phyloP scores from a whole-genome alignment of 169 alveolate genomes.

The Cryptosporidium felis region DNA sequence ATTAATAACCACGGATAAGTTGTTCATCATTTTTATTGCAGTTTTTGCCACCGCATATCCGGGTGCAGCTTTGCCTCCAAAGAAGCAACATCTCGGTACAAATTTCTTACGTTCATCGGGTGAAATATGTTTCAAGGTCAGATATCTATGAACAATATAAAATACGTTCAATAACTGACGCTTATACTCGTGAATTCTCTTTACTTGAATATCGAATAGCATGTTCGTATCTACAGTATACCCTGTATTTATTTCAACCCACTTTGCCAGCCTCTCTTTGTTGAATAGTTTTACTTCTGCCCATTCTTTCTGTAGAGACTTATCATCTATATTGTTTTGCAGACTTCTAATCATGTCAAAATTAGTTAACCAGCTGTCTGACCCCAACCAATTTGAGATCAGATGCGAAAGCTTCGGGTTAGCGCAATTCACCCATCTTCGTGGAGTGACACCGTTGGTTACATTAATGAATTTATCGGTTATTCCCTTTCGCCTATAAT shows the following conservation, averaged over 20 bases:
- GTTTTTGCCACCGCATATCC: constrained; percentile 91
- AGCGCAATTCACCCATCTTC: constrained; percentile 92
- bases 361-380: constrained; percentile 88
- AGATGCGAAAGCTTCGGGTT: constrained; percentile 88
- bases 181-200: constrained; percentile 94
- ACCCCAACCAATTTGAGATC: constrained; percentile 85
- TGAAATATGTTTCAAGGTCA: constrained; percentile 75
- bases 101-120: constrained; percentile 81
- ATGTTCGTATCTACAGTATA: constrained; percentile 80
- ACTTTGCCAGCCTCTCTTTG: constrained; percentile 82
- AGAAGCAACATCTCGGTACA: constrained; percentile 87
- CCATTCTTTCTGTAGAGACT: constrained; percentile 83
- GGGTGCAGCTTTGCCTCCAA: constrained; percentile 95
- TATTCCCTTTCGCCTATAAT: constrained; percentile 76
- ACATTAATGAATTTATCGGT: constrained; percentile 88
- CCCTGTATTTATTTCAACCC: constrained; percentile 84
- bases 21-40: constrained; percentile 89
- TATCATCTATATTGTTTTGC: constrained; percentile 77
- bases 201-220: constrained; percentile 90
- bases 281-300: constrained; percentile 80
- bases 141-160: constrained; percentile 89
- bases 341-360: constrained; percentile 81
- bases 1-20: constrained; percentile 85
- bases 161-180: constrained; percentile 89
- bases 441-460: constrained; percentile 96